These are phyloP conservation scores for Ceratocystiopsis brevicomis DNA, from an alignment of 2,329 filamentous ascomycete species.

Conservation along the genomic window DNA sequence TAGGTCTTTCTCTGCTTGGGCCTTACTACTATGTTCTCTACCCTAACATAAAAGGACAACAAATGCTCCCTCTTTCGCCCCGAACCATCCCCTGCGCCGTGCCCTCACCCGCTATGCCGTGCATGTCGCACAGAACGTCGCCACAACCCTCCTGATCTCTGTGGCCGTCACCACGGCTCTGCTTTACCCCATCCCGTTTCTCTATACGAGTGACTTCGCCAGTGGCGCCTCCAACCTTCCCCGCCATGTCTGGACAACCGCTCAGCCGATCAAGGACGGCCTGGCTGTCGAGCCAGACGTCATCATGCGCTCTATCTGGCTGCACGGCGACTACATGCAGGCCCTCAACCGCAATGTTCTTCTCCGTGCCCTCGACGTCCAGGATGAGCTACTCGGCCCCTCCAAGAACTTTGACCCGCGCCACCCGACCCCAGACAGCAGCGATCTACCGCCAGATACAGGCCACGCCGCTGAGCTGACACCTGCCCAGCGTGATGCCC, in stretches of 20 bases:
- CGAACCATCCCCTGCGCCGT: conserved; percentile 44
- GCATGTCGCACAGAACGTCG: conserved; percentile 53
- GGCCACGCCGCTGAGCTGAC: conserved; percentile 17
- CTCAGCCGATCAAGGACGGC: conserved; percentile 38
- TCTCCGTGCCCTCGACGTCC: conserved; percentile 46
- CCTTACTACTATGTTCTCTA: neutral
- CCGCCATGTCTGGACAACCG: conserved; percentile 66
- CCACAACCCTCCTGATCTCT: conserved; percentile 55
- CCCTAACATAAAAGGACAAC: conserved; percentile 37
- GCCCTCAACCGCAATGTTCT: conserved; percentile 49
- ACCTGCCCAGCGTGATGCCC: conserved; percentile 28
- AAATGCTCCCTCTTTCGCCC: conserved; percentile 46
- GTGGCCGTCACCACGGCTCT: conserved; percentile 50
- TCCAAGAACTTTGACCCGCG: conserved; percentile 37
- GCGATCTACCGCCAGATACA: too few species aligned
- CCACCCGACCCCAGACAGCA: conserved; percentile 14
- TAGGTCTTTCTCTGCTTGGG: neutral
- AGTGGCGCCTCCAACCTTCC: conserved; percentile 54
- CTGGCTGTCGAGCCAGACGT: conserved; percentile 40
- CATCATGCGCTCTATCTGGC: conserved; percentile 67
- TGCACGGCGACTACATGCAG: conserved; percentile 65
- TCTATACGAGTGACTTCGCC: conserved; percentile 53
- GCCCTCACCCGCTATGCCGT: conserved; percentile 51
- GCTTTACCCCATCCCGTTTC: conserved; percentile 56
- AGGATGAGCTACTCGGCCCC: conserved; percentile 47